A percentile compares a stretch with the other conserved stretches of the same genome.
Evolutionary conservation across 345 rosid genomes (phyloP).

Genomic region (Salix dunnii): DNA sequence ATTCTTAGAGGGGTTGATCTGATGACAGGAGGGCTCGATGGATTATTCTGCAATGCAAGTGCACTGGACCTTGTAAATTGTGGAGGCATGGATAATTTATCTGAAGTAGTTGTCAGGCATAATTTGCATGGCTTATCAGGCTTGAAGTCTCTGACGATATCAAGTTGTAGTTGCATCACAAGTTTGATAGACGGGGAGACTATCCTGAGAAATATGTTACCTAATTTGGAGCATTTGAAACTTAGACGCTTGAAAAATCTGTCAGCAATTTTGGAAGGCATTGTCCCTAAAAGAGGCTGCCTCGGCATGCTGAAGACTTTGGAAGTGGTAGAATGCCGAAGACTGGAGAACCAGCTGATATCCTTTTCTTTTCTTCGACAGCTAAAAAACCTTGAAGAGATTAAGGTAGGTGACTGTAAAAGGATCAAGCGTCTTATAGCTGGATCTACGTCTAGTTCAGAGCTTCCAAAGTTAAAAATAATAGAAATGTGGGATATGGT

Average conservation of each 20-base stretch:
- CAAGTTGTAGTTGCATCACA: conserved; percentile 29
- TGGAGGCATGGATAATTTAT: conserved; percentile 25
- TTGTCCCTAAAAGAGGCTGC: conserved; percentile 27
- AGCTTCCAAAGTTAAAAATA: conserved; percentile 23
- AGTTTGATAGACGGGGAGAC: conserved; percentile 25
- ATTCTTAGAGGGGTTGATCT: conserved; percentile 36
- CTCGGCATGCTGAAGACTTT: conserved; percentile 22
- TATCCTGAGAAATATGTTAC: conserved; percentile 19
- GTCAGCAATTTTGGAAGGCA: conserved; percentile 17
- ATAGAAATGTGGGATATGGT: conserved; percentile 28
- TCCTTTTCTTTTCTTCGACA: conserved; percentile 26
- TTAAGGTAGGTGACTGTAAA: conserved; percentile 22
- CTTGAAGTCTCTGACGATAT: conserved; percentile 23
- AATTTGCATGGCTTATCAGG: conserved; percentile 18
- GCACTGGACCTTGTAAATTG: conserved; percentile 31
- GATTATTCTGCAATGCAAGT: conserved; percentile 18
- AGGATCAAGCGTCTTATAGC: conserved; percentile 21
- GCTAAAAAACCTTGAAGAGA: conserved; percentile 30
- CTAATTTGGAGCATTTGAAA: conserved; percentile 28
- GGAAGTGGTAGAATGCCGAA: conserved; percentile 26
- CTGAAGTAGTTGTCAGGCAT: conserved; percentile 16
- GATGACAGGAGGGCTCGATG: conserved; percentile 21
- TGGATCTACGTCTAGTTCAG: conserved; percentile 3
- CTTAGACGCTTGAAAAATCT: conserved; percentile 21
- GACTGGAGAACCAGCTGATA: conserved; percentile 18